These are phyloP conservation scores for Pestalotiopsis sp. DNA, from an alignment of 2,329 filamentous ascomycete species.

Conservation along the genomic window DNA sequence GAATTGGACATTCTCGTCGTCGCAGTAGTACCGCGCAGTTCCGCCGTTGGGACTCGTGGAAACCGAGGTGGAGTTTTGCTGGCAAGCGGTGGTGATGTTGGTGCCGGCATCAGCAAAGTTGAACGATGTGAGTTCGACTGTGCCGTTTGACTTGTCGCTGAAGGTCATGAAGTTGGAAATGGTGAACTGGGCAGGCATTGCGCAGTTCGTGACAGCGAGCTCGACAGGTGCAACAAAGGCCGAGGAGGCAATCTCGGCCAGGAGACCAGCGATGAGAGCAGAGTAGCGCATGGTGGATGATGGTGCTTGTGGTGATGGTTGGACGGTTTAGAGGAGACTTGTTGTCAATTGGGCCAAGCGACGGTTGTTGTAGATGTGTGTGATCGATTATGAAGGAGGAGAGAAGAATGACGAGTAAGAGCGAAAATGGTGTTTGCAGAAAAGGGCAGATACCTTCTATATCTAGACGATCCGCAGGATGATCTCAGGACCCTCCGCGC, in stretches of 20 bases:
- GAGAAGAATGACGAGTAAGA: neutral
- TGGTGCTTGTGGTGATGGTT: neutral
- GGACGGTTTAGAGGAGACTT: neutral
- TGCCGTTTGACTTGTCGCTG: slow-evolving; percentile 22
- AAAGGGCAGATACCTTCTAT: slow-evolving; percentile 8
- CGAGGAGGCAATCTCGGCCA: slow-evolving; percentile 24
- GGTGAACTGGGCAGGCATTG: slow-evolving; percentile 26
- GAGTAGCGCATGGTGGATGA: slow-evolving; percentile 22
- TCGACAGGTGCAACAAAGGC: slow-evolving; percentile 26
- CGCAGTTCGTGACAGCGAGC: slow-evolving; percentile 24
- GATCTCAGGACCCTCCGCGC: neutral
- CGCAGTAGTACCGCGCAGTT: slow-evolving; percentile 29
- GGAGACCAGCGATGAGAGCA: slow-evolving; percentile 23
- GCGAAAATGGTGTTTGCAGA: neutral
- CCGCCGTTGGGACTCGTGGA: slow-evolving; percentile 18
- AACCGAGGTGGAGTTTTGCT: slow-evolving; percentile 29
- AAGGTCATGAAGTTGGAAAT: slow-evolving; percentile 28
- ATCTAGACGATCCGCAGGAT: neutral
- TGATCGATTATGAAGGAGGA: neutral
- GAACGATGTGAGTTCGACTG: slow-evolving; percentile 26
- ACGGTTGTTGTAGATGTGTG: neutral
- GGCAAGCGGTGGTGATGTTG: slow-evolving; percentile 28
- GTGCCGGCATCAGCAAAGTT: slow-evolving; percentile 28
- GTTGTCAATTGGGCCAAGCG: neutral
- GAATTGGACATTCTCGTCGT: slow-evolving; percentile 28